phyloP scores from a whole-genome alignment of 2,329 filamentous ascomycete species.

The Ramularia collo-cygni region DNA sequence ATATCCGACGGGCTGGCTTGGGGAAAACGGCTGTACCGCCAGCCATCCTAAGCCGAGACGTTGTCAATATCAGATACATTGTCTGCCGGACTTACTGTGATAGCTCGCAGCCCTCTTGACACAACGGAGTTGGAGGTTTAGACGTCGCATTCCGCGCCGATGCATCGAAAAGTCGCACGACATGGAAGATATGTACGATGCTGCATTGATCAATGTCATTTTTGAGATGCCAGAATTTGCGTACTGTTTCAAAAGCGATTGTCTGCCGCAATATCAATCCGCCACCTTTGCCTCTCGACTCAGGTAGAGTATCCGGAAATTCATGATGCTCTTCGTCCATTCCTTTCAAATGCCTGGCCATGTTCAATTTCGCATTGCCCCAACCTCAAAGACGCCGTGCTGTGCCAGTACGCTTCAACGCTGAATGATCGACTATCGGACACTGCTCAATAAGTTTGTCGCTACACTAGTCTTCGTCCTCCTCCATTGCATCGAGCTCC shows the following conservation, averaged over 20 bases:
- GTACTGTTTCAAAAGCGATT: background rate
- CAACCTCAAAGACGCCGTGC: background rate
- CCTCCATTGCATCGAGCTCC: slow-evolving; percentile 34
- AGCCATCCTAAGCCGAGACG: background rate
- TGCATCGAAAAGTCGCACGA: too few species aligned
- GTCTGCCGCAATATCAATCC: slow-evolving; percentile 1
- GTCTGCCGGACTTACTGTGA: too few species aligned
- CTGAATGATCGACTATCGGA: slow-evolving; percentile 1
- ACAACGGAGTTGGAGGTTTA: slow-evolving; percentile 1
- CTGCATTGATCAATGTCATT: too few species aligned
- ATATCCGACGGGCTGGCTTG: too few species aligned
- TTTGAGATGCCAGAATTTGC: slow-evolving; percentile 2
- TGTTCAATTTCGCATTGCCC: slow-evolving; percentile 4
- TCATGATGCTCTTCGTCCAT: too few species aligned
- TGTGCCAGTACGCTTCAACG: background rate
- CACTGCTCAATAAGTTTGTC: slow-evolving; percentile 6
- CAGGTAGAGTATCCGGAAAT: too few species aligned
- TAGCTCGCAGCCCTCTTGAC: background rate
- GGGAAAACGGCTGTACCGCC: too few species aligned
- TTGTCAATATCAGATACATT: slow-evolving; percentile 8
- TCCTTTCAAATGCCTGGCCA: too few species aligned
- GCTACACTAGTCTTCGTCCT: slow-evolving; percentile 34
- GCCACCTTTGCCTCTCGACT: background rate
- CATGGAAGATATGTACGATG: too few species aligned
- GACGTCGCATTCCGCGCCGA: too few species aligned